These are phyloP conservation scores for Colletotrichum chlorophyti DNA, from an alignment of 2,329 filamentous ascomycete genomes.

Conservation along the genomic window DNA sequence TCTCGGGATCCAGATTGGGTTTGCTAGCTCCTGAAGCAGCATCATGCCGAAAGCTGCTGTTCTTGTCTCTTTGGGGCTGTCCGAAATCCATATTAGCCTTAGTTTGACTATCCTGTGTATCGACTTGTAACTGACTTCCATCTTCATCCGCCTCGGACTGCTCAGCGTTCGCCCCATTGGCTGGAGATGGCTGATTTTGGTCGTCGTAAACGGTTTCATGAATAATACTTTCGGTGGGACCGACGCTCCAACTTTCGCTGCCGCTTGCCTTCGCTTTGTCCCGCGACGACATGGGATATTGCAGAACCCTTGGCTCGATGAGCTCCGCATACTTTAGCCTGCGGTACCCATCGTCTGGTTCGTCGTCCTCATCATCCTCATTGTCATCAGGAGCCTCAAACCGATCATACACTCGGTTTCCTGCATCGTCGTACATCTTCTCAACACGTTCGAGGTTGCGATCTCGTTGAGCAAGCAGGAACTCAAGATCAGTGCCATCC, in stretches of 20 bases:
- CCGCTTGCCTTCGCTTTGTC: constrained; percentile 32
- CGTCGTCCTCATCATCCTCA: constrained; percentile 62
- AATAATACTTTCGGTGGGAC: constrained; percentile 31
- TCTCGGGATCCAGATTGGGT: background rate
- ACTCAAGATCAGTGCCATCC: constrained; percentile 58
- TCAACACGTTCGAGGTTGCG: constrained; percentile 61
- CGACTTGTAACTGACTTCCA: constrained; percentile 38
- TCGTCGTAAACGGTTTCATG: constrained; percentile 31
- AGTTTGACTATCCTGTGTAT: constrained; percentile 28
- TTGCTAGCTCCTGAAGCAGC: background rate
- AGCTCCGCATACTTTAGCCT: constrained; percentile 67
- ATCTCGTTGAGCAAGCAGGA: constrained; percentile 75
- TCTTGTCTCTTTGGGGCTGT: background rate
- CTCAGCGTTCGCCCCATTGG: constrained; percentile 16
- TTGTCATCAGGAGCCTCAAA: constrained; percentile 76
- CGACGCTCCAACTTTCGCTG: constrained; percentile 30
- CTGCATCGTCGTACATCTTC: constrained; percentile 69
- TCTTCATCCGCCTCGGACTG: constrained; percentile 30
- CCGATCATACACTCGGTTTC: constrained; percentile 75
- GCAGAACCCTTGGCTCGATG: constrained; percentile 71
- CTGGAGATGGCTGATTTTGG: constrained; percentile 11
- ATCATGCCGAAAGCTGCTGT: background rate
- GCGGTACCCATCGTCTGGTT: constrained; percentile 66
- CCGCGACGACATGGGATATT: constrained; percentile 38
- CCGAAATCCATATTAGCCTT: constrained; percentile 18